Percentiles rank a stretch among this genome's conserved stretches.
phyloP scores from a whole-genome alignment of 2,329 filamentous ascomycete species.

The Pezicula carpinea region DNA sequence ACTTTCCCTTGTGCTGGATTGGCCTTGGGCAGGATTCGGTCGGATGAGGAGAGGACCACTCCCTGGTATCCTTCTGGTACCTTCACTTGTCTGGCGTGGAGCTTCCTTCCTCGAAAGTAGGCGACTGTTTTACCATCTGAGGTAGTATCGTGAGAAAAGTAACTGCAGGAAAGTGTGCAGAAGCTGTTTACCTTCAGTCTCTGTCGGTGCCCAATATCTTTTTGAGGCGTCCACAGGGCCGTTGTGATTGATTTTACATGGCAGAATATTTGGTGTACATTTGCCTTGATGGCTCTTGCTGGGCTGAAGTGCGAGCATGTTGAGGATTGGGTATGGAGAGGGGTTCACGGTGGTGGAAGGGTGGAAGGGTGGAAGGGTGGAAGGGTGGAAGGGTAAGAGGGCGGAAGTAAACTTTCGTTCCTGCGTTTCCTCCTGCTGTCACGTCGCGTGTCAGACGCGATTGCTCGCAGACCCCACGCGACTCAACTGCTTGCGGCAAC shows the following conservation, averaged over 20 bases:
- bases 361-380: no score
- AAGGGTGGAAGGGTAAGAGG: no score
- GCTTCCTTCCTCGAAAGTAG: conserved; percentile 76
- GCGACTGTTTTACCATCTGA: conserved; percentile 49
- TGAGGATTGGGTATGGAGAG: background rate
- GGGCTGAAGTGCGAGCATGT: conserved; percentile 26
- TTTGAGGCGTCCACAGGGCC: conserved; percentile 61
- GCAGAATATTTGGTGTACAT: conserved; percentile 61
- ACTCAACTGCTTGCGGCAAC: no score
- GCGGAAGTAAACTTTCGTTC: no score
- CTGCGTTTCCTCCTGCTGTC: no score
- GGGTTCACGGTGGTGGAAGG: no score
- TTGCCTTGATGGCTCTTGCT: conserved; percentile 20
- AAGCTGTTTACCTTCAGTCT: conserved; percentile 34
- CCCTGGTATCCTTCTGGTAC: conserved; percentile 71
- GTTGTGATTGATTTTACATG: conserved; percentile 75
- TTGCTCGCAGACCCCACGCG: no score
- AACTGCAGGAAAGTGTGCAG: background rate
- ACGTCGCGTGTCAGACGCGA: no score
- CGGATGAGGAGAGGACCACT: conserved; percentile 49
- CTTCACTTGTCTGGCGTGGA: conserved; percentile 61
- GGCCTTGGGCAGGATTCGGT: conserved; percentile 29
- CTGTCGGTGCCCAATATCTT: conserved; percentile 66
- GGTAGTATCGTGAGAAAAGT: background rate
- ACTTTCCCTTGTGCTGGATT: conserved; percentile 30